Evolutionary conservation across 1,284 basidiomycete genomes (phyloP), one percentile per base, ranked within the genome.

Genomic region (Apiotrichum domesticum): DNA sequence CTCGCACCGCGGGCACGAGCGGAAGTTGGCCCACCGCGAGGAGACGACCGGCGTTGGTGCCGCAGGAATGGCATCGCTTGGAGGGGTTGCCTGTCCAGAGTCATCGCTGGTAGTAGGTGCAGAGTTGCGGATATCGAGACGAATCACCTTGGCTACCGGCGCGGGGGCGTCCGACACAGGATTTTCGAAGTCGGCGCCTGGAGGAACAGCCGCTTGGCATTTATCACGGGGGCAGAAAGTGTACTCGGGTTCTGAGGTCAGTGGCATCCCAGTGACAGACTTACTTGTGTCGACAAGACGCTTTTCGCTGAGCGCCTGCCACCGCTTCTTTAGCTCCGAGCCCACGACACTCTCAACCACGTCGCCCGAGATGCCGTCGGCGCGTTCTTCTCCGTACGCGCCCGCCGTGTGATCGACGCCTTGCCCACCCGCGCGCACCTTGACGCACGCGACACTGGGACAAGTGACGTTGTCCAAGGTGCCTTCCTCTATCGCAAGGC

Each of bases 301-400:
- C 47, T 66, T 65, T 47, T 71, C 70, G 42, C 63, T 69, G 21
- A 75, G 58, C 52, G 59, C 57, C 46, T 67, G 61, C 68, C 69
- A 74, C 54, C 73, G 51, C 35, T 61, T 59, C 11, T 59, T 52
- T 46, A 72, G 53, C 6, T 69, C 67, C 10, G 63, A 48, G 5
- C 73, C 71, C 2, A 73, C 67, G 15, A 78, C 77, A 29, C 79
- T 77, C 63, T 83, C 77, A 1, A 93, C 88, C 37, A 92, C 74
- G 21, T 78, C 76, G 14, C 77, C 73, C 70, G 91, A 81, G 21
- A 87, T 84, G 55, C 81, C 62, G 13, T 46, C 48, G 7, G 14
- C 44, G 21, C 46, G 32, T 21, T 21, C 21, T 21, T 21, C 21
- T 21, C 21, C 21, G 21, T 21, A 21, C 21, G 21, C 21, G 21